phyloP scores from a whole-genome alignment of 169 alveolate species.

The Cryptosporidium baileyi region DNA sequence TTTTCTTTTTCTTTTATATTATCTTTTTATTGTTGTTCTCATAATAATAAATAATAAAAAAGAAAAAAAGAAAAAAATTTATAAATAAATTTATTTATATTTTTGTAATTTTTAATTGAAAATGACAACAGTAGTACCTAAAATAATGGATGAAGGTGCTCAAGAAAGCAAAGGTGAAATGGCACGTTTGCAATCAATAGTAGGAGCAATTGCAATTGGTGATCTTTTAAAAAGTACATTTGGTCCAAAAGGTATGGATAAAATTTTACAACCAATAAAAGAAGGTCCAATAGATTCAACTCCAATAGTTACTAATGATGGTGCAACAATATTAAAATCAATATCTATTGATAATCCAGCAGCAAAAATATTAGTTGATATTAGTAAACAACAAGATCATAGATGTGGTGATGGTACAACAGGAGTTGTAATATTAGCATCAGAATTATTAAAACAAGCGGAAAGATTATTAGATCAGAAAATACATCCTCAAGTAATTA shows the following conservation, averaged over 20 bases:
- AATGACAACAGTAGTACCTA: slow-evolving; percentile 87
- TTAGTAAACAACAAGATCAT: slow-evolving; percentile 88
- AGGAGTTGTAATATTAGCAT: slow-evolving; percentile 98
- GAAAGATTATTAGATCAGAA: slow-evolving; percentile 94
- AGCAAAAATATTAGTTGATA: slow-evolving; percentile 96
- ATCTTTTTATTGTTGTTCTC: no score
- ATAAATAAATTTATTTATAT: no score
- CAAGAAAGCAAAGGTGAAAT: slow-evolving; percentile 94
- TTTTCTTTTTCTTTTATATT: no score
- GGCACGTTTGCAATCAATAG: slow-evolving; percentile 94
- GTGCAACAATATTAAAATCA: slow-evolving; percentile 98
- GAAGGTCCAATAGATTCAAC: slow-evolving; percentile 86
- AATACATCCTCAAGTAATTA: slow-evolving; percentile 96
- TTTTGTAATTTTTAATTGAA: background rate
- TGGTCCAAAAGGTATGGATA: slow-evolving; percentile 99
- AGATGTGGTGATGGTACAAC: slow-evolving; percentile 96
- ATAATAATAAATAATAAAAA: no score
- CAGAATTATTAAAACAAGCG: slow-evolving; percentile 97
- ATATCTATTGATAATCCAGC: slow-evolving; percentile 99
- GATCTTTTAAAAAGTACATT: slow-evolving; percentile 98
- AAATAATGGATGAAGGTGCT: slow-evolving; percentile 93
- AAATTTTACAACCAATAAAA: slow-evolving; percentile 92
- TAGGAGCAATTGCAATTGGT: slow-evolving; percentile 99
- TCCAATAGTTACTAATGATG: slow-evolving; percentile 97
- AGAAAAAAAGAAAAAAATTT: no score